Evolutionary conservation across 2,329 filamentous ascomycete species (phyloP).

Genomic region (Phaeophleospora eucalypticola): DNA sequence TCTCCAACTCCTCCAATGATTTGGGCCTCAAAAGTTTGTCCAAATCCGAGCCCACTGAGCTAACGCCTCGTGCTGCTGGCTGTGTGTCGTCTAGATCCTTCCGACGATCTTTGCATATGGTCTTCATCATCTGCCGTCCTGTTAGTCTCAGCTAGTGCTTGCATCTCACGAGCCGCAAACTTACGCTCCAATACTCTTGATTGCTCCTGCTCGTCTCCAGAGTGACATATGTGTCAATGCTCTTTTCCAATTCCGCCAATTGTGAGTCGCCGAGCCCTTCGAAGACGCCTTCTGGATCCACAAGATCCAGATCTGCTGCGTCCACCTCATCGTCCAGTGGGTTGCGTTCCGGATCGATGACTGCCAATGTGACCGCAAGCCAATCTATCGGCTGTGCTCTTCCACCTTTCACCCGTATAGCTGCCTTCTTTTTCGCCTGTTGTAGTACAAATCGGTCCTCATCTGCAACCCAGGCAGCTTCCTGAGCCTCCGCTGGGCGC

Average conservation of each 20-base stretch:
- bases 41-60: slow-evolving; percentile 79
- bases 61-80: slow-evolving; percentile 67
- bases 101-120: slow-evolving; percentile 74
- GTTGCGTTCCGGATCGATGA: slow-evolving; percentile 79
- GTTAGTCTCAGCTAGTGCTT: slow-evolving; percentile 19
- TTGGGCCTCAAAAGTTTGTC: slow-evolving; percentile 84
- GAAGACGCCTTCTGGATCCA: slow-evolving; percentile 77
- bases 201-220: slow-evolving; percentile 77
- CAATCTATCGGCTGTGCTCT: slow-evolving; percentile 91
- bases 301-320: slow-evolving; percentile 67
- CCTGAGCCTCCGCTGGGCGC: slow-evolving; percentile 43
- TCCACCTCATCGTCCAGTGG: slow-evolving; percentile 75
- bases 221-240: slow-evolving; percentile 73
- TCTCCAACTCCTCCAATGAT: slow-evolving; percentile 77
- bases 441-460: slow-evolving; percentile 95
- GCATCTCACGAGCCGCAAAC: slow-evolving; percentile 20
- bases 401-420: slow-evolving; percentile 86
- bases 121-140: slow-evolving; percentile 63
- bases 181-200: slow-evolving; percentile 77
- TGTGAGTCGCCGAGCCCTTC: slow-evolving; percentile 64
- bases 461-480: slow-evolving; percentile 73
- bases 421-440: slow-evolving; percentile 96
- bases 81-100: slow-evolving; percentile 56
- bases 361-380: slow-evolving; percentile 83
- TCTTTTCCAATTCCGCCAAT: slow-evolving; percentile 71